These are phyloP conservation scores for Fusarium sp. DNA, from an alignment of 2,329 filamentous ascomycete genomes.

Conservation along the genomic window DNA sequence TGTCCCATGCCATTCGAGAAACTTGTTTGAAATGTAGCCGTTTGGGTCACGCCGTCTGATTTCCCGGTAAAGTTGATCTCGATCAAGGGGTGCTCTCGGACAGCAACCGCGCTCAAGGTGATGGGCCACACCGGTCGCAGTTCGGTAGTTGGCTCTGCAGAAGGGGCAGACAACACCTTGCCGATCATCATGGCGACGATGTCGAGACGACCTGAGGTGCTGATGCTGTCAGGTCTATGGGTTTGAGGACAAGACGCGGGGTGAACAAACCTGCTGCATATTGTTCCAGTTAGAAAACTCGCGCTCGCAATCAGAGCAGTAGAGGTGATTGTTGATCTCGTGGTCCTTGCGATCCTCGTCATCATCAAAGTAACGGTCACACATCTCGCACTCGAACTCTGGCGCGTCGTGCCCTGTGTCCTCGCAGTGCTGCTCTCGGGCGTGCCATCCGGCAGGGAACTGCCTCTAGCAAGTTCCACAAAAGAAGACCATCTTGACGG, in stretches of 20 bases:
- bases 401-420: constrained; percentile 38
- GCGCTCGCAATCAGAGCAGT: constrained; percentile 41
- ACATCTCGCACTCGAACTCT: constrained; percentile 44
- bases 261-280: constrained; percentile 1
- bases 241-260: background rate
- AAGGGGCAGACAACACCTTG: constrained; percentile 62
- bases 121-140: constrained; percentile 65
- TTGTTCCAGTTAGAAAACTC: background rate
- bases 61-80: constrained; percentile 59
- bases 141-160: constrained; percentile 59
- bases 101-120: constrained; percentile 70
- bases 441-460: constrained; percentile 36
- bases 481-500: constrained; percentile 17
- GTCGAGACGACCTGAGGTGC: background rate
- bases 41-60: constrained; percentile 60
- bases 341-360: constrained; percentile 33
- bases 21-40: constrained; percentile 63
- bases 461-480: constrained; percentile 44
- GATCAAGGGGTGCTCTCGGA: constrained; percentile 58
- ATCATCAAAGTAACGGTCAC: constrained; percentile 31
- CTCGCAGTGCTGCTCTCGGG: constrained; percentile 43
- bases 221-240: background rate
- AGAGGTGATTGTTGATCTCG: constrained; percentile 44
- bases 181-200: background rate
- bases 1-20: constrained; percentile 57